Conservation (phyloP, 768 basidiomycete species). For the Amanita subjunquillea region DNA sequence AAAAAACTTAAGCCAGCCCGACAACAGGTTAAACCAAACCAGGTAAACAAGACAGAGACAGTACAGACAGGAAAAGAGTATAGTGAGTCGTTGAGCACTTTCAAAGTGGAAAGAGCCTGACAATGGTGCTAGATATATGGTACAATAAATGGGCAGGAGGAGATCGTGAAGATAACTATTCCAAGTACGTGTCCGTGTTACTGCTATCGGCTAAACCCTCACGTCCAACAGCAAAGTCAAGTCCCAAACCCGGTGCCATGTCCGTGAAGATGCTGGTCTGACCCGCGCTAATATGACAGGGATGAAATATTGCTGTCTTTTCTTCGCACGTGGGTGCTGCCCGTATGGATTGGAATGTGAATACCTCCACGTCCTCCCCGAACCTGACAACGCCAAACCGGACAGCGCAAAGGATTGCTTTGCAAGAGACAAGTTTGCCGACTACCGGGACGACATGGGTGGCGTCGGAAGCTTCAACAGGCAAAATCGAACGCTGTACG, state of each 20-base stretch:
- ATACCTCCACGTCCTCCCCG: slow-evolving; percentile 85
- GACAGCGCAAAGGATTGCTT: slow-evolving; percentile 97
- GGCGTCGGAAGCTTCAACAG: slow-evolving; percentile 95
- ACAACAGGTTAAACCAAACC: slow-evolving; percentile 85
- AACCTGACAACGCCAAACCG: slow-evolving; percentile 55
- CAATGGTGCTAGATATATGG: slow-evolving; percentile 69
- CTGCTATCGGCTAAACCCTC: slow-evolving; percentile 5
- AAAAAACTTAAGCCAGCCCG: slow-evolving; percentile 88
- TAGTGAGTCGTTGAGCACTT: slow-evolving; percentile 36
- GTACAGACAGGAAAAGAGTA: slow-evolving; percentile 94
- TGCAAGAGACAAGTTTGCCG: slow-evolving; percentile 91
- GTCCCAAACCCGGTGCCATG: slow-evolving; percentile 85
- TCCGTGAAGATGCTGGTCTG: slow-evolving; percentile 83
- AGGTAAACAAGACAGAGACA: slow-evolving; percentile 82
- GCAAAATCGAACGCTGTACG: slow-evolving; percentile 89
- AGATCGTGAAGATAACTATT: slow-evolving; percentile 92
- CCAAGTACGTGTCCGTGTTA: slow-evolving; percentile 52
- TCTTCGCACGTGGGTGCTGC: slow-evolving; percentile 94
- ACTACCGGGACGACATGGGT: slow-evolving; percentile 99
- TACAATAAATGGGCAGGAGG: slow-evolving; percentile 99
- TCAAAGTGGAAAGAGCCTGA: not conserved
- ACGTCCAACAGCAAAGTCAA: slow-evolving; percentile 66
- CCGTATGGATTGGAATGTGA: slow-evolving; percentile 98
- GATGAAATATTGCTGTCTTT: slow-evolving; percentile 88
- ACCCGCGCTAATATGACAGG: slow-evolving; percentile 93